Evolutionary conservation across 2,329 filamentous ascomycete species (phyloP).

Genomic region (Sporothrix globosa): DNA sequence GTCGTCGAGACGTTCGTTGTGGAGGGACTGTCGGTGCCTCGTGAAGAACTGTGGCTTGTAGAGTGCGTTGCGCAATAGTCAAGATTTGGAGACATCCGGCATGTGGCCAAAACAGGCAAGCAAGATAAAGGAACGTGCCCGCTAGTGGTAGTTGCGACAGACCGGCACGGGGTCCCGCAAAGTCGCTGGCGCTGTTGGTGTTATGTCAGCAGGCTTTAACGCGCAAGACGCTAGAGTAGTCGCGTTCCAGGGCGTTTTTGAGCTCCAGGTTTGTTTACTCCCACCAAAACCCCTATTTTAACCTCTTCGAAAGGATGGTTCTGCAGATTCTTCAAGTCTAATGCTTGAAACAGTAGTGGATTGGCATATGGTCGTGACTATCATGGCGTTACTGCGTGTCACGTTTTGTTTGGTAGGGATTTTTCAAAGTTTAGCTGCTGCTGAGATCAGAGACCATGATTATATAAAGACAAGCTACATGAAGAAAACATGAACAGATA

Average conservation of each 20-base stretch:
- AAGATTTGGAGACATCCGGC: conserved; percentile 1
- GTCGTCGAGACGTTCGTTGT: conserved; percentile 1
- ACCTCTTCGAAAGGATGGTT: neutral
- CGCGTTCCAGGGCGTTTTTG: neutral
- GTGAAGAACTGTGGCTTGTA: neutral
- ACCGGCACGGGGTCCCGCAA: conserved; percentile 20
- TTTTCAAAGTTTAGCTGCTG: no score
- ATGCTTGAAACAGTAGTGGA: no score
- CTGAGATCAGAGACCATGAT: no score
- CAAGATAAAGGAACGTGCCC: conserved; percentile 22
- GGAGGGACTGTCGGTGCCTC: neutral
- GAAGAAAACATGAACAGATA: no score
- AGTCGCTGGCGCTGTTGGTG: neutral
- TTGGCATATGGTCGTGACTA: no score
- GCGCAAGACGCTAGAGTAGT: neutral
- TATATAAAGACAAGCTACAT: no score
- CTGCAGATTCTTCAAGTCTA: no score
- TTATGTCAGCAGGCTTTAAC: conserved; percentile 16
- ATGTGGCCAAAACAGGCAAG: conserved; percentile 24
- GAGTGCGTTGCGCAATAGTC: conserved; percentile 21
- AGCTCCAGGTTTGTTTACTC: conserved; percentile 1
- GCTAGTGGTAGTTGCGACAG: neutral
- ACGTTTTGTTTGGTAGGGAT: no score
- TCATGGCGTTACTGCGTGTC: no score
- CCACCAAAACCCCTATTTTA: neutral